These are phyloP conservation scores for Colletotrichum sp. DNA, from an alignment of 2,329 filamentous ascomycete species.

Conservation along the genomic window DNA sequence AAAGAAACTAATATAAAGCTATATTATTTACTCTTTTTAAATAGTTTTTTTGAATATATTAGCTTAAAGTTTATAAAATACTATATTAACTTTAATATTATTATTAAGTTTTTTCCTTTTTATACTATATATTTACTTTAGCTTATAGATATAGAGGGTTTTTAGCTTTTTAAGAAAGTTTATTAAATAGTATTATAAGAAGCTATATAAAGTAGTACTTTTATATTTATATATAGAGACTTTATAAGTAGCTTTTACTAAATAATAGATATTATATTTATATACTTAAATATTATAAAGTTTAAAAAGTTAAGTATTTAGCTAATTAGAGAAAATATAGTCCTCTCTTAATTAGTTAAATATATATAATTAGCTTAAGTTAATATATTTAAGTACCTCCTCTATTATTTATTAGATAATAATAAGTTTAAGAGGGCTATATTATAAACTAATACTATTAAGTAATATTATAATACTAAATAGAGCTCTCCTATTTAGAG, in stretches of 20 bases:
- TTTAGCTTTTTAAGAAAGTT: neutral
- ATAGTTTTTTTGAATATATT: neutral
- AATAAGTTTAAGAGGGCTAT: too few species aligned
- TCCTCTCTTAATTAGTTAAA: too few species aligned
- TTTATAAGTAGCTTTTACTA: too few species aligned
- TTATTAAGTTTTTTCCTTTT: neutral
- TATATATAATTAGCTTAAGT: too few species aligned
- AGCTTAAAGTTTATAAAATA: neutral
- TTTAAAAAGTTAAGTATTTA: neutral
- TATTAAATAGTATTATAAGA: too few species aligned
- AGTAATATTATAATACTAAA: too few species aligned
- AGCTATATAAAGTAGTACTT: too few species aligned
- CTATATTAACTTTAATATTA: neutral
- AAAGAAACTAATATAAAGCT: neutral
- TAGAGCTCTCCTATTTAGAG: too few species aligned
- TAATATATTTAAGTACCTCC: too few species aligned
- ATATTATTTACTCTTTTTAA: neutral
- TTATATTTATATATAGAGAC: too few species aligned
- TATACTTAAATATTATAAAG: neutral
- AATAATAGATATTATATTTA: too few species aligned
- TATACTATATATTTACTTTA: neutral
- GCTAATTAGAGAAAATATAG: neutral
- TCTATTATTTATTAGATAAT: neutral
- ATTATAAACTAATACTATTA: too few species aligned
- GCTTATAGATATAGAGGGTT: neutral